Evolutionary conservation across 805 yeast species (phyloP).

Genomic region (Sungouiozyma intestinalis): DNA sequence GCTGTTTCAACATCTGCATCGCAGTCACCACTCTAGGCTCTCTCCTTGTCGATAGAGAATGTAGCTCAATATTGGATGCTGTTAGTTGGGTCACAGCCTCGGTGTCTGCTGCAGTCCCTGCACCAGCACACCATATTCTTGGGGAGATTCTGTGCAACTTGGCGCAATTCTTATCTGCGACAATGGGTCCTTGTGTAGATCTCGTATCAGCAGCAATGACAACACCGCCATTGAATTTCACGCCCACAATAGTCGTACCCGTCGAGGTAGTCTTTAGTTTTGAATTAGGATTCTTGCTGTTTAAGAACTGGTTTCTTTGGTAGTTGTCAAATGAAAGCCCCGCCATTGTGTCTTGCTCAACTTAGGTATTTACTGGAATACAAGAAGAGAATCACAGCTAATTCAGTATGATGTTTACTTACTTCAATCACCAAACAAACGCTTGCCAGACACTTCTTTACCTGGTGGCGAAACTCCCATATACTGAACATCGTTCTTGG

Average conservation of each 20-base stretch:
- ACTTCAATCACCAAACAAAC: no score
- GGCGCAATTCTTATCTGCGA: conserved; percentile 97
- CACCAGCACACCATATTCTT: conserved; percentile 98
- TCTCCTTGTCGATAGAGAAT: conserved; percentile 71
- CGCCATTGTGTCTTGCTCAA: no score
- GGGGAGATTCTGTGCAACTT: conserved; percentile 87
- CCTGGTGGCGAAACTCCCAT: background rate
- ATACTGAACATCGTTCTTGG: background rate
- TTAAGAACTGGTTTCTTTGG: conserved; percentile 74
- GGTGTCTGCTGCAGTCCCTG: conserved; percentile 99
- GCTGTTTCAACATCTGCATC: conserved; percentile 87
- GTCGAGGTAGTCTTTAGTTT: conserved; percentile 90
- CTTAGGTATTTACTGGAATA: no score
- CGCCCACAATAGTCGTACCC: conserved; percentile 98
- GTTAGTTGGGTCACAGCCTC: conserved; percentile 95
- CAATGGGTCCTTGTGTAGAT: conserved; percentile 93
- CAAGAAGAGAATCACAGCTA: no score
- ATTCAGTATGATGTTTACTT: no score
- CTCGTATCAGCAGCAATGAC: conserved; percentile 98
- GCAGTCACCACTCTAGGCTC: conserved; percentile 92
- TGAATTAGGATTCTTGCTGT: conserved; percentile 54
- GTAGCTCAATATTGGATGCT: conserved; percentile 83
- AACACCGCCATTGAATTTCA: conserved; percentile 86
- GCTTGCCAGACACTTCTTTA: background rate
- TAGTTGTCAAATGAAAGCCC: conserved; percentile 90